Evolutionary conservation across 129 eudicot species (phyloP).

Genomic region (Flaveria trinervia): DNA sequence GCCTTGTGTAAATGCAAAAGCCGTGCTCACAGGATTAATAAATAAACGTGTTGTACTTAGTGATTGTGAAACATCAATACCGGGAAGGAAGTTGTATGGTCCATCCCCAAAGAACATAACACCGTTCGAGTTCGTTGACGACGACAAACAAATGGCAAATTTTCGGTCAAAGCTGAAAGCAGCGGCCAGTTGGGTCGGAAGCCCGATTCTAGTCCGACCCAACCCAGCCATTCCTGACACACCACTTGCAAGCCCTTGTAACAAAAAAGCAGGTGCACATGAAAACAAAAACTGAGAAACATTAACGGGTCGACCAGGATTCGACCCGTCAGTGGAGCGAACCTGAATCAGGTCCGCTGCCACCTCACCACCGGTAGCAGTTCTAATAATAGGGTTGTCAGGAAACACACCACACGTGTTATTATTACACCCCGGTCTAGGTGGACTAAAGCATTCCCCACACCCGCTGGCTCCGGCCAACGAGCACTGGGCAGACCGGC

Average conservation of each 20-base stretch:
- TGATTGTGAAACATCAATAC: conserved; percentile 34
- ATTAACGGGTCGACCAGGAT: conserved; percentile 39
- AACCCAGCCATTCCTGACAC: conserved; percentile 56
- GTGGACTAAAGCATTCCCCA: conserved; percentile 38
- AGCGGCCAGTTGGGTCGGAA: conserved; percentile 50
- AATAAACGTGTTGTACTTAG: conserved; percentile 42
- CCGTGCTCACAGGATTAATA: conserved; percentile 52
- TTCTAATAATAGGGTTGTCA: conserved; percentile 41
- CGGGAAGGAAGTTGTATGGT: conserved; percentile 49
- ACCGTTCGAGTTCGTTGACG: conserved; percentile 42
- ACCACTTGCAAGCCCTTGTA: conserved; percentile 47
- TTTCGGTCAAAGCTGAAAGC: conserved; percentile 53
- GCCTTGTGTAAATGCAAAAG: conserved; percentile 20
- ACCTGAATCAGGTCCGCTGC: conserved; percentile 50
- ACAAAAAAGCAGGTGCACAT: conserved; percentile 41
- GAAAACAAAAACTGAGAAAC: conserved; percentile 45
- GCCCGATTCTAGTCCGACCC: conserved; percentile 45
- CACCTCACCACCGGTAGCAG: conserved; percentile 46
- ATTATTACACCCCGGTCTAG: conserved; percentile 64
- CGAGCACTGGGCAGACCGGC: conserved; percentile 56
- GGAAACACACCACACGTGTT: conserved; percentile 50
- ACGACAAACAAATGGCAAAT: conserved; percentile 58
- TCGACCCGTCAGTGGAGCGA: conserved; percentile 49
- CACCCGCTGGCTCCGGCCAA: conserved; percentile 44
- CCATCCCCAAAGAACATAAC: conserved; percentile 57